phyloP scores from a whole-genome alignment of 768 basidiomycete species.

The Tylopilus subfusipes region DNA sequence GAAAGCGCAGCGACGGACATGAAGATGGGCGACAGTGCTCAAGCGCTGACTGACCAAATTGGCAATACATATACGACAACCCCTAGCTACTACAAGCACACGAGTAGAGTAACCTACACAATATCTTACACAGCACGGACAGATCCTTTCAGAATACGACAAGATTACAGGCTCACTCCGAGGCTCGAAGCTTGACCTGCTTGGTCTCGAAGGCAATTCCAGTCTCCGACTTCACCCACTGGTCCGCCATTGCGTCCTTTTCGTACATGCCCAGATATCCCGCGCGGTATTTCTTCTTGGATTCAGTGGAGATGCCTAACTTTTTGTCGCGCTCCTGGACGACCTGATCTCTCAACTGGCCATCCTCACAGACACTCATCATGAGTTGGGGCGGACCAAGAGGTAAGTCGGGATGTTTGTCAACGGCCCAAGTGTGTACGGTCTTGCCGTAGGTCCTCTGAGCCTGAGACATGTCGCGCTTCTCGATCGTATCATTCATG shows the following conservation, averaged over 20 bases:
- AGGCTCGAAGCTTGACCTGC: constrained; percentile 20
- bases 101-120: neutral
- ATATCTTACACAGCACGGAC: neutral
- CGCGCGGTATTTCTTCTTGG: constrained; percentile 34
- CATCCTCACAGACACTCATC: constrained; percentile 42
- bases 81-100: neutral
- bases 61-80: no score
- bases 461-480: constrained; percentile 41
- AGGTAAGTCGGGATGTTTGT: constrained; percentile 39
- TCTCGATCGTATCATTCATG: constrained; percentile 36
- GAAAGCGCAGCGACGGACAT: constrained; percentile 40
- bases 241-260: constrained; percentile 35
- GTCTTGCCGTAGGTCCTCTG: constrained; percentile 48
- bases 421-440: constrained; percentile 38
- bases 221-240: constrained; percentile 36
- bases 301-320: constrained; percentile 32
- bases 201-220: constrained; percentile 33
- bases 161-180: neutral
- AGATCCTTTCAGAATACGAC: neutral
- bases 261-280: constrained; percentile 40
- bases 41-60: constrained; percentile 4
- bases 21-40: neutral
- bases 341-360: constrained; percentile 31
- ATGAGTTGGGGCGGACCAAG: constrained; percentile 46
- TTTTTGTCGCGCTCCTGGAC: constrained; percentile 34